Evolutionary conservation across 352 stramenopile genomes (phyloP).

Genomic region (Pythium scleroteichum): DNA sequence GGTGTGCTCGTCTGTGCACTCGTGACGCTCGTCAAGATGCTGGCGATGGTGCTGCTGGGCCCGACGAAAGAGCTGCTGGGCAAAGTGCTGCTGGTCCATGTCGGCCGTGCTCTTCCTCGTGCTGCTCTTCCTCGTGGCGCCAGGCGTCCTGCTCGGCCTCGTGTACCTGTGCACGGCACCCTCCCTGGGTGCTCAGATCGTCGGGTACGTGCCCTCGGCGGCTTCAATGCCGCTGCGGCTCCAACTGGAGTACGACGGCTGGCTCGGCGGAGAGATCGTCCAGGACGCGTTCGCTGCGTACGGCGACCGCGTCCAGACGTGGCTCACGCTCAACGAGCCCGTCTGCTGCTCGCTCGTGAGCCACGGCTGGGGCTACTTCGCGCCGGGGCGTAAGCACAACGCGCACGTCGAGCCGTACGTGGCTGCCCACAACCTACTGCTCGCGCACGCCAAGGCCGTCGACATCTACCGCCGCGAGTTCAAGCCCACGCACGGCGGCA

Average conservation of each 20-base stretch:
- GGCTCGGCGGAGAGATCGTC: constrained; percentile 50
- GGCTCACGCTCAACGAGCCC: constrained; percentile 95
- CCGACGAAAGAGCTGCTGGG: constrained; percentile 60
- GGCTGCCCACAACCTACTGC: constrained; percentile 84
- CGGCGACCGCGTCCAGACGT: constrained; percentile 89
- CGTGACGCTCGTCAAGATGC: constrained; percentile 23
- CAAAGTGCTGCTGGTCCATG: constrained; percentile 48
- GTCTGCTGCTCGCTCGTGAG: constrained; percentile 53
- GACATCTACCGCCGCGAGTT: constrained; percentile 64
- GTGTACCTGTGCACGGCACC: constrained; percentile 28
- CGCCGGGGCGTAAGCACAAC: constrained; percentile 40
- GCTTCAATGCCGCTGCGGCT: background rate
- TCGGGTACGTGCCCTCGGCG: constrained; percentile 14
- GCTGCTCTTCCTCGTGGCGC: constrained; percentile 20
- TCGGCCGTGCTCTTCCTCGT: constrained; percentile 26
- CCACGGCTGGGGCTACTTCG: constrained; percentile 62
- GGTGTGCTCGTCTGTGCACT: constrained; percentile 22
- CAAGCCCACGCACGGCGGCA: constrained; percentile 41
- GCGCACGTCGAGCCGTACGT: constrained; percentile 35
- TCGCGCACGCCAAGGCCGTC: constrained; percentile 85
- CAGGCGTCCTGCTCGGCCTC: constrained; percentile 16
- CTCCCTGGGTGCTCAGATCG: background rate
- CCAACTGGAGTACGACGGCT: no score
- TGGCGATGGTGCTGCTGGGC: constrained; percentile 40
- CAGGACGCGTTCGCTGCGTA: constrained; percentile 76